Evolutionary conservation across 805 yeast species (phyloP), one percentile per base, ranked within the genome.

Genomic region (Starmerella kuoi): DNA sequence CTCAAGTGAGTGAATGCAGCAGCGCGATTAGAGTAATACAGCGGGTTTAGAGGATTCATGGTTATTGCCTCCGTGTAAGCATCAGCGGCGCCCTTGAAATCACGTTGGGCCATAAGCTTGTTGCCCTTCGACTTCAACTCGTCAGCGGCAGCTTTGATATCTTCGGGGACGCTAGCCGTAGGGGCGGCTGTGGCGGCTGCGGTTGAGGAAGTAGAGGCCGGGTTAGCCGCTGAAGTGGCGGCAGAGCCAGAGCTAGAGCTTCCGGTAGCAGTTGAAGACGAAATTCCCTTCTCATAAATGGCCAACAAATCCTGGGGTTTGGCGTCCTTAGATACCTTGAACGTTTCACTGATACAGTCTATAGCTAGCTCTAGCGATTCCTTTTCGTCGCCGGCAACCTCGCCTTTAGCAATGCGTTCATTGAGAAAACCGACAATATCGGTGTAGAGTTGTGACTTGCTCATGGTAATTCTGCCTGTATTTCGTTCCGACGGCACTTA

Each of bases 321-420:
- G 15, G 44, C 54, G 25, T 58, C 56, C 52, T 70, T 69, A 50
- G 72, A 68, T 21, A 87, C 76, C 38, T 69, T 77, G 59, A 79
- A 88, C 9, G 94, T 85, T 55, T 87, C 97, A 20, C 82, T 74
- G 44, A 91, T 74, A 66, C 96, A 85, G 57, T 85, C 95, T 51
- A 86, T 72, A 47, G 97, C 97, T 39, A 88, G 94, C 51, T 86
- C 95, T 53, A 88, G 69, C 8, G 95, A 84, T 53, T 91, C 97
- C 43, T 71, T 70, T 58, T 77, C 83, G 50, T 88, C 97, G 48
- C 77, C 81, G 28, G 79, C 63, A 35, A 87, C 73, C 33, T 72
- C 72, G 33, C 82, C 81, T 48, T 71, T 69, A 35, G 69, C 58
- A 17, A 80, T 72, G 9, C 82, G 63, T 15, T 65, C 55, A 53